Base-by-base conservation (phyloP, 257 asterid species). In the Solanum lycopersicoides region DNA sequence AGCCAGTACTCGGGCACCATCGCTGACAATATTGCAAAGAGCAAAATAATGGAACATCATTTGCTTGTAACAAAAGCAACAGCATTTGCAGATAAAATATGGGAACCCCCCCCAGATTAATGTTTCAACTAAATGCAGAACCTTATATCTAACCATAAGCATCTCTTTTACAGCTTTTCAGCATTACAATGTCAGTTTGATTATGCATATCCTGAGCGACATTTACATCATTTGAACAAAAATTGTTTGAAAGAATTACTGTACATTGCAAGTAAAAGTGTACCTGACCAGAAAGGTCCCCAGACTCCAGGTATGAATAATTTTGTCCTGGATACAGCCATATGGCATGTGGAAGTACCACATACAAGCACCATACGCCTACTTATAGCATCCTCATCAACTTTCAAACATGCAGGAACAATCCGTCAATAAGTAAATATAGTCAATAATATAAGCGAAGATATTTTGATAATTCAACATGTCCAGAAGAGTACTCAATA, bases 211-310 rank as follows among this genome's bases (percentile, higher is more conserved):
- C 65, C 28, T 42, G 39, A 28, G 28, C 11, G 13, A 15, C 39
- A 25, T 15, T 28, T 28, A 20, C 44, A 50, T 50, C 85, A 82
- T 82, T 50, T 82, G 69, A 16, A 50, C 30, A 80, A 30, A 25
- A 50, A 50, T 30, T 6, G 69, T 47, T 25, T 30, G 85, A 80
- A 83, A 32, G 47, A 50, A 87, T n/a, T 47, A 13, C 34, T n/a
- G 44, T 63, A 42, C 44, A 37, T 86, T 39, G 28, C 56, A 20
- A 84, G 56, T 84, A 82, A 68, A 34, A 86, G 65, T 89, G 86
- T 91, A 96, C 99, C 98, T 89, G 99, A 97, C 99, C 99, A 97
- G 93, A 93, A 97, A 47, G 99, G 99, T 86, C 99, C 99, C 99
- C 99, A 97, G 53, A 97, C 96, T 82, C 99, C 99, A n/a, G 99